phyloP scores from a whole-genome alignment of 2,329 filamentous ascomycete genomes.

The Chrysoporthe cubensis region DNA sequence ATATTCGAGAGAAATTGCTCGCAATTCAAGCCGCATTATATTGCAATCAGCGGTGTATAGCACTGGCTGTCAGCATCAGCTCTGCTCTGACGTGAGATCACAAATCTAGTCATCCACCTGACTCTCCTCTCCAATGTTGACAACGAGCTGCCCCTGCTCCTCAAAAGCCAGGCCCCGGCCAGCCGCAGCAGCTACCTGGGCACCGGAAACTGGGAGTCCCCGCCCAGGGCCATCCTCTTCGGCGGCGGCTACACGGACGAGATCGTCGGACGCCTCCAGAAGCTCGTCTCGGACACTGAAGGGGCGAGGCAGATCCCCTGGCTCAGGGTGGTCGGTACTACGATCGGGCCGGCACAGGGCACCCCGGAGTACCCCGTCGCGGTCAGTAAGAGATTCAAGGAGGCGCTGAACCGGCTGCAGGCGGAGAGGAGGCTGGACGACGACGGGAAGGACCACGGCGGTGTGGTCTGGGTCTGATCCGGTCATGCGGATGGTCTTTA shows the following conservation, averaged over 20 bases:
- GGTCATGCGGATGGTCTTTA: not conserved
- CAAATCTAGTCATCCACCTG: conserved; percentile 5
- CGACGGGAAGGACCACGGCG: not conserved
- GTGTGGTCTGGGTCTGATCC: not conserved
- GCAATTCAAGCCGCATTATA: too few relatives aligned
- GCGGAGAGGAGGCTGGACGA: conserved; percentile 2
- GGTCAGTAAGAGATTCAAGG: not conserved
- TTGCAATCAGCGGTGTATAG: too few relatives aligned
- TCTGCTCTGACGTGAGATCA: not conserved
- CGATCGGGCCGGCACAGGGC: not conserved
- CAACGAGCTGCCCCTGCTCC: not conserved
- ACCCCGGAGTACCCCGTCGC: not conserved
- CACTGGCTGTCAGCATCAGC: too few relatives aligned
- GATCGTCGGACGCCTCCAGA: not conserved
- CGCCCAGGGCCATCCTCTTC: conserved; percentile 1
- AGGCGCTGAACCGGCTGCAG: conserved; percentile 1
- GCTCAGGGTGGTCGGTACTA: not conserved
- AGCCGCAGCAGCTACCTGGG: conserved; percentile 1
- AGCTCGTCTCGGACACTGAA: not conserved
- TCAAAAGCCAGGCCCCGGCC: not conserved
- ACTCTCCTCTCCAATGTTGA: not conserved
- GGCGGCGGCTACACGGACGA: conserved; percentile 11
- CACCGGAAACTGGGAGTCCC: conserved; percentile 4
- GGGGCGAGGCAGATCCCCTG: not conserved
- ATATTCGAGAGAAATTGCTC: too few relatives aligned